Conservation (phyloP, 78 protist species). For the Dictyostelium purpureum region DNA sequence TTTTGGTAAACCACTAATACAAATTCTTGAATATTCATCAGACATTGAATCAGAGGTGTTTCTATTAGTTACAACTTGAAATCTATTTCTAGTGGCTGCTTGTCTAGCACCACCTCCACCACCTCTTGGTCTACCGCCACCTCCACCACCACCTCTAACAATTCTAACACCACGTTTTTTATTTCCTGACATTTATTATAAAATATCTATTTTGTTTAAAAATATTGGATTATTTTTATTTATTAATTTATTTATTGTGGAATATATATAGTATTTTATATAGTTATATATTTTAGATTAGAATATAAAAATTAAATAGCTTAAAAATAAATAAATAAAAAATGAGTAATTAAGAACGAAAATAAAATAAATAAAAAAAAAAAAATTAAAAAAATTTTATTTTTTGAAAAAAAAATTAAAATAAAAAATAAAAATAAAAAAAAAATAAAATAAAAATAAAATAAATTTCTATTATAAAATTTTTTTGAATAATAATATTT, state of each 20-base stretch:
- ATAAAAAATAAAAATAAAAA: too few relatives aligned
- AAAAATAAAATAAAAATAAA: too few relatives aligned
- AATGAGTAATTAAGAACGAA: not conserved
- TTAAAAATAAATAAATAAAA: too few relatives aligned
- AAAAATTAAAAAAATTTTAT: too few relatives aligned
- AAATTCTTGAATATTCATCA: constrained; percentile 13
- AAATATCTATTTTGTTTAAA: not conserved
- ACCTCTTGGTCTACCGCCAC: constrained; percentile 23
- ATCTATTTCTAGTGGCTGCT: not conserved
- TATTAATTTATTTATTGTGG: not conserved
- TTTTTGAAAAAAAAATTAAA: too few relatives aligned
- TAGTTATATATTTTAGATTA: not conserved
- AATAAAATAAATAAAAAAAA: too few relatives aligned
- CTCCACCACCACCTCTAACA: constrained; percentile 28
- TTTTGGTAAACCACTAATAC: constrained; percentile 8
- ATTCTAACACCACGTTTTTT: constrained; percentile 12
- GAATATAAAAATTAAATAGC: not conserved
- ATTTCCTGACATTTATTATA: not conserved
- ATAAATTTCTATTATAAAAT: too few relatives aligned
- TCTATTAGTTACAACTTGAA: not conserved
- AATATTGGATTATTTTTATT: too few relatives aligned
- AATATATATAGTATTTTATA: not conserved
- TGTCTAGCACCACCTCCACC: not conserved
- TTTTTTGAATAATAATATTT: not conserved
- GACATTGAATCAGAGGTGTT: not conserved